Evolutionary conservation across 1,284 basidiomycete species (phyloP), one percentile per base, ranked within the genome.

Genomic region (Trichosporon coremiiforme): DNA sequence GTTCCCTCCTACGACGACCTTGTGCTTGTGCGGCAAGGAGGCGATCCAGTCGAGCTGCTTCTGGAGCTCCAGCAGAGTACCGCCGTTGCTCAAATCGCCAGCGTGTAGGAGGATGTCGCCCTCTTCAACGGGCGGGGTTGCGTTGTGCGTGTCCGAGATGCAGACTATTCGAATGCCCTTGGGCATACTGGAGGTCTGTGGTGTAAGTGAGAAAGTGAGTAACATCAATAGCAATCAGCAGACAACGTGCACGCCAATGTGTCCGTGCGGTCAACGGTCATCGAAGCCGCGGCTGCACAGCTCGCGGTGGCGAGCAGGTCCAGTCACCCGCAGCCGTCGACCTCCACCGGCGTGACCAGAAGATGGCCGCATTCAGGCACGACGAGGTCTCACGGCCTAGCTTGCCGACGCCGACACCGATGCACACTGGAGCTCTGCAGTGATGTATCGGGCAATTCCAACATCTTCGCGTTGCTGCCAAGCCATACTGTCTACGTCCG

Each of bases 1-100:
- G 25, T 68, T 68, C 35, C 67, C 67, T 2, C 15, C 63, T 20
- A 68, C 63, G 25, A 68, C 29, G 7, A 68, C 29, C 53, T 68
- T 68, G 67, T 68, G 38, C 53, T 13, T 15, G 53, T 68, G 67
- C 5, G 67, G 67, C 25, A 65, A 35, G 6, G 47, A 29, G 1
- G 17, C 38, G 15, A 68, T 22, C 67, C 67, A 68, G 53, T 60
- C 36, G 12, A 68, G 63, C 53, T 68, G 67, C 3, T 20, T 47
- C n/a, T 68, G 67, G 10, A 68, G 20, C 20, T 60, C 64, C 41
- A 4, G 15, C 41, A 45, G 41, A 45, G 17, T 45, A 12, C 41
- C 41, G 41, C 17, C 41, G 17, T 45, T 45, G 6, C 17, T 45
- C 17, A 45, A 15, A 12, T 45, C 41, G n/a, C 41, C 41, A 4